Percentiles rank a stretch among this genome's conserved stretches.
Conservation (phyloP, 2,329 filamentous ascomycete genomes). For the Sporothrix humicola region DNA sequence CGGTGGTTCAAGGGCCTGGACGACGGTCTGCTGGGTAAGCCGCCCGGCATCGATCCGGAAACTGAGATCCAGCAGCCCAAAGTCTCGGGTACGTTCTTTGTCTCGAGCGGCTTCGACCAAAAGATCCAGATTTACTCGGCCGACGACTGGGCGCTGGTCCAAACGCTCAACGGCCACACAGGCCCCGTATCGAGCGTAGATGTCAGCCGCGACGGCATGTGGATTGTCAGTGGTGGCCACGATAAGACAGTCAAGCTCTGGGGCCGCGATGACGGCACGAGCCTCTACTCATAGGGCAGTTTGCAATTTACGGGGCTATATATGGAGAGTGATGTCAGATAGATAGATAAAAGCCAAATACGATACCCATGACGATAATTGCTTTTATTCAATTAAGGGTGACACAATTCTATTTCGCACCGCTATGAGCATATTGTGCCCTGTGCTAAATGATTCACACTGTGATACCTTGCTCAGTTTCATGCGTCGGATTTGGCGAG, state of each 20-base stretch:
- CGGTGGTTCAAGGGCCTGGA: conserved; percentile 92
- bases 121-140: conserved; percentile 95
- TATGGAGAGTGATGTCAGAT: background rate
- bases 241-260: conserved; percentile 96
- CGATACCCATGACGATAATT: conserved; percentile 30
- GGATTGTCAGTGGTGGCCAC: conserved; percentile 93
- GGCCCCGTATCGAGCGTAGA: conserved; percentile 92
- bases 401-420: background rate
- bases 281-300: conserved; percentile 32
- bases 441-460: background rate
- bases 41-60: conserved; percentile 63
- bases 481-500: conserved; percentile 5
- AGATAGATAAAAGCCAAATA: conserved; percentile 15
- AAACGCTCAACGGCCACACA: conserved; percentile 86
- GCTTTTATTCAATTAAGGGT: background rate
- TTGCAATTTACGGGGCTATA: background rate
- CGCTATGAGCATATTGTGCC: background rate
- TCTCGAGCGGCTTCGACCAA: conserved; percentile 89
- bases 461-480: background rate
- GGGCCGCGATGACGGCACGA: conserved; percentile 78
- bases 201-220: conserved; percentile 81
- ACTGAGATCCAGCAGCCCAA: conserved; percentile 74
- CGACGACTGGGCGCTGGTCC: conserved; percentile 91
- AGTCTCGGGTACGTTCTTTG: conserved; percentile 89
- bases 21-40: conserved; percentile 67